These are phyloP conservation scores for Dalechampia spathulata DNA, from an alignment of 441 rosid species.

Conservation along the genomic window DNA sequence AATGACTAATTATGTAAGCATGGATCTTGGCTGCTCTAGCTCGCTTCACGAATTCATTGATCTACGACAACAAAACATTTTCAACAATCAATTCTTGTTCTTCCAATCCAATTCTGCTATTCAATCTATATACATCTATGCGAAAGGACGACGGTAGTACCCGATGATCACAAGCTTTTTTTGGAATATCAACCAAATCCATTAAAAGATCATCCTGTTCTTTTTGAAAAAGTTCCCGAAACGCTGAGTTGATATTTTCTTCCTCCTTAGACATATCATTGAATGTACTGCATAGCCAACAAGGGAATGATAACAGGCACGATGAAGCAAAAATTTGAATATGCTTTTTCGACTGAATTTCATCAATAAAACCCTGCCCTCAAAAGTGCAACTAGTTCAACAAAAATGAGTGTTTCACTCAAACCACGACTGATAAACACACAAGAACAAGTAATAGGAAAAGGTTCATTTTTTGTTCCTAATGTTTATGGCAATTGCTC, in stretches of 20 bases:
- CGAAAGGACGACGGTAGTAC: not conserved
- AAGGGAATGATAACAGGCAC: not conserved
- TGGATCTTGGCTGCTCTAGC: constrained; percentile 93
- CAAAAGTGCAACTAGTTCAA: too few species aligned
- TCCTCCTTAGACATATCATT: constrained; percentile 74
- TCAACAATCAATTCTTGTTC: not conserved
- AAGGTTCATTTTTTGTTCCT: too few species aligned
- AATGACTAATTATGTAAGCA: constrained; percentile 77
- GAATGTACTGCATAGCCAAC: constrained; percentile 56
- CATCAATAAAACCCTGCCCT: too few species aligned
- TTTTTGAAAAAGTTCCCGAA: constrained; percentile 71
- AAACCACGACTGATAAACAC: too few species aligned
- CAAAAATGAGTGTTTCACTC: too few species aligned
- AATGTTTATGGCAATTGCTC: too few species aligned
- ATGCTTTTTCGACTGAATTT: too few species aligned
- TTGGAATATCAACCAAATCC: constrained; percentile 82
- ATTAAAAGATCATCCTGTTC: constrained; percentile 81
- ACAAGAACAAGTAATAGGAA: too few species aligned
- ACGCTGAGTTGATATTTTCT: constrained; percentile 47
- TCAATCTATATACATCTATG: too few species aligned
- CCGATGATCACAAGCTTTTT: constrained; percentile 87
- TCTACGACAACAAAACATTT: constrained; percentile 28
- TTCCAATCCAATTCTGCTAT: not conserved
- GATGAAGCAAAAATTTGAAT: too few species aligned
- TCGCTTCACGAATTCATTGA: constrained; percentile 87